Evolutionary conservation across 2,329 filamentous ascomycete genomes (phyloP).

Genomic region (Colletotrichum sp.): DNA sequence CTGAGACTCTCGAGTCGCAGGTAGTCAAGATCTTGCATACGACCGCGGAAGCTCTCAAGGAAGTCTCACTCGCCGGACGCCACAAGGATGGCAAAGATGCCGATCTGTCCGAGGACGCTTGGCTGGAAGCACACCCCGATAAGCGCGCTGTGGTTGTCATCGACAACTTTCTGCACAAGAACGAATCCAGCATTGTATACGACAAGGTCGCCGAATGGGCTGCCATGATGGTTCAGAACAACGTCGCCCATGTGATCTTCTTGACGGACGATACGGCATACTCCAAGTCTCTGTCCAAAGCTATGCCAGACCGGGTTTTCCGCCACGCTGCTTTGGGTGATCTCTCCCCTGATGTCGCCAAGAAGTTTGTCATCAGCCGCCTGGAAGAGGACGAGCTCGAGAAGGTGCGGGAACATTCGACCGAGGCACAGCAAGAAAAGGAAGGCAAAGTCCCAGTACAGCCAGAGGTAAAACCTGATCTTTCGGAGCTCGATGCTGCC

Average conservation of each 20-base stretch:
- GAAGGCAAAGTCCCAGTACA: constrained; percentile 30
- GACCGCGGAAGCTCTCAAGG: constrained; percentile 78
- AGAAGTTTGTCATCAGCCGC: constrained; percentile 87
- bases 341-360: constrained; percentile 83
- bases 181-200: constrained; percentile 68
- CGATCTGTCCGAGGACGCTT: constrained; percentile 80
- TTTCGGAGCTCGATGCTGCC: constrained; percentile 78
- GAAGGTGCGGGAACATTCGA: constrained; percentile 16
- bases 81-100: constrained; percentile 77
- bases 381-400: constrained; percentile 58
- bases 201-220: constrained; percentile 91
- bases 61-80: constrained; percentile 73
- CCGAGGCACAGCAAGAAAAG: constrained; percentile 30
- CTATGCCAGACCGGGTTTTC: constrained; percentile 90
- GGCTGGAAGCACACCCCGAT: constrained; percentile 88
- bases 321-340: constrained; percentile 86
- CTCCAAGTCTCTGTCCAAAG: constrained; percentile 84
- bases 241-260: constrained; percentile 93
- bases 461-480: constrained; percentile 43
- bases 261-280: constrained; percentile 89
- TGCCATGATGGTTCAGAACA: constrained; percentile 81
- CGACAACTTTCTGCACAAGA: constrained; percentile 89
- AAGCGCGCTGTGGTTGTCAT: constrained; percentile 83
- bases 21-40: constrained; percentile 89
- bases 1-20: constrained; percentile 89